These are phyloP conservation scores for Balakata baccata DNA, from an alignment of 345 rosid species.

Conservation along the genomic window DNA sequence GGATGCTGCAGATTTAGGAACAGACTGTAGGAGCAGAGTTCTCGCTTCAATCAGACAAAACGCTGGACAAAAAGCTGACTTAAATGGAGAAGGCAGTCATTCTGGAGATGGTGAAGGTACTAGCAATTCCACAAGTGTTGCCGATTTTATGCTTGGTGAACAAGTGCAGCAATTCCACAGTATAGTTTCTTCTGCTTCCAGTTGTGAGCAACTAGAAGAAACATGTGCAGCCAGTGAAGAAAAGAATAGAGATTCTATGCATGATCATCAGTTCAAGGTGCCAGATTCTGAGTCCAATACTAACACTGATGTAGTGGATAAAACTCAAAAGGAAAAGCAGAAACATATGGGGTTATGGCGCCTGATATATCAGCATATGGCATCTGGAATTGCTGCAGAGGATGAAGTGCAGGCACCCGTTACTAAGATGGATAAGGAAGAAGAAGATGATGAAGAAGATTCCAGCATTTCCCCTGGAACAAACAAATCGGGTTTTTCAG, in stretches of 20 bases:
- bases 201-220: conserved; percentile 17
- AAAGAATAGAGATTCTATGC: conserved; percentile 17
- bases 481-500: conserved; percentile 21
- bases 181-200: conserved; percentile 4
- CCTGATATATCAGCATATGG: conserved; percentile 74
- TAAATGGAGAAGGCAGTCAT: not conserved
- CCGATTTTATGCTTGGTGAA: conserved; percentile 3
- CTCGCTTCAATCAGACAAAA: conserved; percentile 2
- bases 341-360: conserved; percentile 60
- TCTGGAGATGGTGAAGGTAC: conserved; percentile 7
- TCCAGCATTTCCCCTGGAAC: conserved; percentile 6
- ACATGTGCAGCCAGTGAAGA: conserved; percentile 19
- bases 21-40: conserved; percentile 5
- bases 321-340: conserved; percentile 43
- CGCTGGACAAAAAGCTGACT: not conserved
- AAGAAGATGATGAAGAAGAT: conserved; percentile 30
- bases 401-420: conserved; percentile 28
- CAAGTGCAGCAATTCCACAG: too few species aligned
- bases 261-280: conserved; percentile 6
- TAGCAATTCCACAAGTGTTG: not conserved
- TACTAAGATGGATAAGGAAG: conserved; percentile 28
- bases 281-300: conserved; percentile 20
- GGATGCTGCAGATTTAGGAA: conserved; percentile 19
- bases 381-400: conserved; percentile 47
- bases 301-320: conserved; percentile 13